Conservation (phyloP, 164 flowering plant species). For the Kalanchoe fedtschenkoi region DNA sequence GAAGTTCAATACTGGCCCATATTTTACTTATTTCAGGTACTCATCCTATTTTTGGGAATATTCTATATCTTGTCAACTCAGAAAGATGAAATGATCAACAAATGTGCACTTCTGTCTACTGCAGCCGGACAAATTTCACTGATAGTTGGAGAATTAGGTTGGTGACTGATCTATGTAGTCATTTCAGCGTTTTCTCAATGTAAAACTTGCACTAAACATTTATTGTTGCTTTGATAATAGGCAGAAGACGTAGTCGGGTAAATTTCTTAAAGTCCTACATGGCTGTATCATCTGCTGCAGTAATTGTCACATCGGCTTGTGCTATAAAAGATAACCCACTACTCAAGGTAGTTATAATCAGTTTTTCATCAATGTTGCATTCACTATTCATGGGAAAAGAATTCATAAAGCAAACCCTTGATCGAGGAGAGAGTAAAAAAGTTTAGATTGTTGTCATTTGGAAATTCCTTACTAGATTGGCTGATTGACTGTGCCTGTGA, state of each 20-base stretch:
- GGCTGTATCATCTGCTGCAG: conserved; percentile 27
- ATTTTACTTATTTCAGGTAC: conserved; percentile 1
- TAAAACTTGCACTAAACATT: not conserved
- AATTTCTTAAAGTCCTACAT: conserved; percentile 39
- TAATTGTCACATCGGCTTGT: conserved; percentile 21
- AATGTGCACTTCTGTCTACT: conserved; percentile 22
- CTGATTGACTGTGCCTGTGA: conserved; percentile 15
- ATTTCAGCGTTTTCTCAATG: not conserved
- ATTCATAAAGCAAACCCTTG: not conserved
- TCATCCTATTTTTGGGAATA: conserved; percentile 5
- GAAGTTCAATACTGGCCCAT: not conserved
- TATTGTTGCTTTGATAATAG: conserved; percentile 23
- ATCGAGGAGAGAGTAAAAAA: not conserved
- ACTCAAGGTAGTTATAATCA: conserved; percentile 29
- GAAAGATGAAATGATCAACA: not conserved
- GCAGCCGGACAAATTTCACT: conserved; percentile 32
- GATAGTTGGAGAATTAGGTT: conserved; percentile 57
- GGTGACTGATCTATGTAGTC: not conserved
- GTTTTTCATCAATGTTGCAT: not conserved
- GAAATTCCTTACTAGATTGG: not conserved
- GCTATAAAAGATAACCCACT: conserved; percentile 17
- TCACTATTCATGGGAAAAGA: not conserved
- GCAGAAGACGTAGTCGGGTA: conserved; percentile 48
- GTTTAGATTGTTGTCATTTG: not conserved
- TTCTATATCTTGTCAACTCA: conserved; percentile 5